These are phyloP conservation scores for Colletotrichum camelliae DNA, from an alignment of 2,329 filamentous ascomycete genomes.

Conservation along the genomic window DNA sequence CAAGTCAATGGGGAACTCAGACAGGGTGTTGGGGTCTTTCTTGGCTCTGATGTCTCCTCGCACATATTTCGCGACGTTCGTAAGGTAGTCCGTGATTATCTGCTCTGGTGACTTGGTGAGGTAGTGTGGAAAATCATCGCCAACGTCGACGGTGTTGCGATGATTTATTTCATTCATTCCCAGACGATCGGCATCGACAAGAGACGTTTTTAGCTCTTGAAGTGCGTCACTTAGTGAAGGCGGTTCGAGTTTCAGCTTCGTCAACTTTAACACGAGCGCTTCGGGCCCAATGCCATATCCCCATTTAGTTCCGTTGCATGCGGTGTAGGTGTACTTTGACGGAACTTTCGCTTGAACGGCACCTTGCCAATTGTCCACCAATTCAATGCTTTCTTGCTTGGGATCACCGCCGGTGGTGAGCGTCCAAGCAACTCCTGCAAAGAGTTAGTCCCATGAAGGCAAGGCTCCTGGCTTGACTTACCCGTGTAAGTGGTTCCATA, in stretches of 20 bases:
- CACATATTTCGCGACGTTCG: neutral
- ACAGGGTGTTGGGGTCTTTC: neutral
- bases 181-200: neutral
- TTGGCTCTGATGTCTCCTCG: neutral
- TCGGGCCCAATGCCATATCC: neutral
- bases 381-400: neutral
- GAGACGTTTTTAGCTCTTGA: neutral
- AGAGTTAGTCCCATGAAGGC: neutral
- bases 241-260: conserved; percentile 2
- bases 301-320: neutral
- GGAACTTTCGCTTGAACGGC: neutral
- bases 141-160: neutral
- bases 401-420: neutral
- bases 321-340: neutral
- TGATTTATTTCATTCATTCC: neutral
- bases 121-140: neutral
- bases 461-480: neutral
- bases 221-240: neutral
- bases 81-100: conserved; percentile 4
- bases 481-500: conserved; percentile 13
- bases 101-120: neutral
- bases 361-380: neutral
- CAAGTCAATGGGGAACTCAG: neutral
- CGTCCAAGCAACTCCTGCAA: neutral
- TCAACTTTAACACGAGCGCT: neutral